Evolutionary conservation across 2,329 filamentous ascomycete genomes (phyloP).

Genomic region (Diaporthe destruens): DNA sequence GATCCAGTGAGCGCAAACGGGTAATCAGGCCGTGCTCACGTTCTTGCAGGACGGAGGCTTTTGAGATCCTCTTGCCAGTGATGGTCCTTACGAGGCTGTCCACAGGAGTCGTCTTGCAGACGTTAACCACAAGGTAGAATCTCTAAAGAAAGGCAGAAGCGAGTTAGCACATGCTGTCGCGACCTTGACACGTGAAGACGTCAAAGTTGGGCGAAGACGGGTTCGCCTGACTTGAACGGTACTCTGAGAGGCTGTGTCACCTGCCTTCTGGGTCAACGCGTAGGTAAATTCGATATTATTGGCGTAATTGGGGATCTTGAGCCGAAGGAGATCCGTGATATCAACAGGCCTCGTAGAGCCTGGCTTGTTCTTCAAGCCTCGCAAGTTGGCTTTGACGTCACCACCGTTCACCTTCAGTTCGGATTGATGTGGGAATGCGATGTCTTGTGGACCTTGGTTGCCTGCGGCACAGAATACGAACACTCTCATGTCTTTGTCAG

Average conservation of each 20-base stretch:
- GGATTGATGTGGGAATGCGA: slow-evolving; percentile 91
- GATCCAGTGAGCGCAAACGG: slow-evolving; percentile 40
- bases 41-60: slow-evolving; percentile 84
- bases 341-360: slow-evolving; percentile 95
- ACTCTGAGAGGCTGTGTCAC: slow-evolving; percentile 40
- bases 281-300: slow-evolving; percentile 91
- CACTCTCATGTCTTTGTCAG: slow-evolving; percentile 74
- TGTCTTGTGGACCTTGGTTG: slow-evolving; percentile 74
- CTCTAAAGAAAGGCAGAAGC: slow-evolving; percentile 61
- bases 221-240: slow-evolving; percentile 42
- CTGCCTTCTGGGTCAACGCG: slow-evolving; percentile 87
- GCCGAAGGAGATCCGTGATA: slow-evolving; percentile 81
- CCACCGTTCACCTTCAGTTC: slow-evolving; percentile 91
- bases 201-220: slow-evolving; percentile 36
- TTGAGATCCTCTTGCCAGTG: slow-evolving; percentile 78
- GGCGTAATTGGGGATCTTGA: slow-evolving; percentile 74
- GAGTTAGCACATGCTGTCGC: slow-evolving; percentile 30
- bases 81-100: slow-evolving; percentile 78
- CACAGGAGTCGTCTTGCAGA: slow-evolving; percentile 81
- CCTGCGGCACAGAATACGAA: slow-evolving; percentile 88
- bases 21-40: slow-evolving; percentile 65
- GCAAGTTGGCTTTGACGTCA: slow-evolving; percentile 91
- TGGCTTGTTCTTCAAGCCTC: slow-evolving; percentile 95
- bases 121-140: slow-evolving; percentile 78
- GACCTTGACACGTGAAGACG: slow-evolving; percentile 14